Conservation (phyloP, 2,329 filamentous ascomycete genomes). For the Stemphylium lycopersici region DNA sequence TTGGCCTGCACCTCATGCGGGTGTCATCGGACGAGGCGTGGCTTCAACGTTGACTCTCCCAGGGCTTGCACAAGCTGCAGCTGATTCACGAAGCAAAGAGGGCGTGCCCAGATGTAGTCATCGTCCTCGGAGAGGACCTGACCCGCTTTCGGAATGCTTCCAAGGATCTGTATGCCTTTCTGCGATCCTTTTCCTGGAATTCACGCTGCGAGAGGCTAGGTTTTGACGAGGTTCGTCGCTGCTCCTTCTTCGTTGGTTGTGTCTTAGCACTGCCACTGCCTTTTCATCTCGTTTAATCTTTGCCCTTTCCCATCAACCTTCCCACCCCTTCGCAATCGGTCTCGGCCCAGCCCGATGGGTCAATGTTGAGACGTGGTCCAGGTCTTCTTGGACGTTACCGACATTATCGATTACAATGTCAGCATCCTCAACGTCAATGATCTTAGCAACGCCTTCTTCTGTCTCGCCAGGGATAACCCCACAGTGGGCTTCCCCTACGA, state of each 20-base stretch:
- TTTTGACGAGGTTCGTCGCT: constrained; percentile 76
- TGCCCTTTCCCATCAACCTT: neutral
- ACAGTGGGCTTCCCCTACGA: constrained; percentile 82
- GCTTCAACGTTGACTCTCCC: constrained; percentile 4
- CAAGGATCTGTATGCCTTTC: constrained; percentile 76
- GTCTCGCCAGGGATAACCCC: constrained; percentile 73
- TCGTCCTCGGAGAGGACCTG: constrained; percentile 79
- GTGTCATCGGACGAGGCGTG: neutral
- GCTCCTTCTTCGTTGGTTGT: constrained; percentile 2
- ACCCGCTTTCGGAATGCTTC: constrained; percentile 83
- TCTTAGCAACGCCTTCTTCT: constrained; percentile 76
- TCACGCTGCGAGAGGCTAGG: constrained; percentile 79
- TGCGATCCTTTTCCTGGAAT: constrained; percentile 78
- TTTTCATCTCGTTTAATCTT: neutral
- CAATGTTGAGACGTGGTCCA: constrained; percentile 31
- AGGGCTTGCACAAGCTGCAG: constrained; percentile 78
- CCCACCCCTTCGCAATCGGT: neutral
- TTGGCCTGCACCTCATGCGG: constrained; percentile 5
- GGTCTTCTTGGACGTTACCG: constrained; percentile 80
- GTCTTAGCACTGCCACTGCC: constrained; percentile 10
- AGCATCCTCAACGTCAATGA: constrained; percentile 71
- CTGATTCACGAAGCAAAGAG: constrained; percentile 80
- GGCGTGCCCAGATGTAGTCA: constrained; percentile 79
- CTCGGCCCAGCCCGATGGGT: neutral
- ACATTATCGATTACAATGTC: constrained; percentile 83